phyloP scores from a whole-genome alignment of 768 basidiomycete species.

The Hysterangium stoloniferum region DNA sequence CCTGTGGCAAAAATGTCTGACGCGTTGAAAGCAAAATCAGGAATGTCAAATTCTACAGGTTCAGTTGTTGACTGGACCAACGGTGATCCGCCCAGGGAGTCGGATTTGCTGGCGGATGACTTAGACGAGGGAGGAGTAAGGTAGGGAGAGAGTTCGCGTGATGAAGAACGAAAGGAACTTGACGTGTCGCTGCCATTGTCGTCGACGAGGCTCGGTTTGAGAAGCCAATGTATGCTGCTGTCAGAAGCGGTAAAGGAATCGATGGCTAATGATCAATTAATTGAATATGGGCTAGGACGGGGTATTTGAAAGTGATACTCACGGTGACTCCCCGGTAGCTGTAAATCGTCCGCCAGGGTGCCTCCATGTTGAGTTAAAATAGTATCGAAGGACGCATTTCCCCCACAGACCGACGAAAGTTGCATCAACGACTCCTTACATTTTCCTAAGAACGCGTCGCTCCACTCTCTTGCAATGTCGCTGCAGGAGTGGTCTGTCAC shows the following conservation, averaged over 20 bases:
- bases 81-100: background rate
- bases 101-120: background rate
- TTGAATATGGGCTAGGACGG: background rate
- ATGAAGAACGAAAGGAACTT: slow-evolving; percentile 7
- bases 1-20: background rate
- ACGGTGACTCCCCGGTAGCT: background rate
- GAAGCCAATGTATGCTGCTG: slow-evolving; percentile 2
- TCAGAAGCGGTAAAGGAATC: slow-evolving; percentile 4
- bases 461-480: slow-evolving; percentile 1
- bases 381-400: background rate
- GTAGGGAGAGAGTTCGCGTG: slow-evolving; percentile 7
- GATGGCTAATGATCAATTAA: background rate
- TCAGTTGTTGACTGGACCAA: background rate
- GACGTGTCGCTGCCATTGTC: slow-evolving; percentile 6
- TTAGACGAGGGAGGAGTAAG: background rate
- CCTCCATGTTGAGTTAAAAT: background rate
- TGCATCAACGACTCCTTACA: slow-evolving; percentile 1
- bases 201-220: slow-evolving; percentile 3
- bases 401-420: background rate
- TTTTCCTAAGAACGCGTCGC: background rate
- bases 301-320: background rate
- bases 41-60: background rate
- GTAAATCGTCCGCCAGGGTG: background rate
- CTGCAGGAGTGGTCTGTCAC: background rate
- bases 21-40: background rate